Evolutionary conservation across 2,329 filamentous ascomycete genomes (phyloP).

Genomic region (Colletotrichum paranaense): DNA sequence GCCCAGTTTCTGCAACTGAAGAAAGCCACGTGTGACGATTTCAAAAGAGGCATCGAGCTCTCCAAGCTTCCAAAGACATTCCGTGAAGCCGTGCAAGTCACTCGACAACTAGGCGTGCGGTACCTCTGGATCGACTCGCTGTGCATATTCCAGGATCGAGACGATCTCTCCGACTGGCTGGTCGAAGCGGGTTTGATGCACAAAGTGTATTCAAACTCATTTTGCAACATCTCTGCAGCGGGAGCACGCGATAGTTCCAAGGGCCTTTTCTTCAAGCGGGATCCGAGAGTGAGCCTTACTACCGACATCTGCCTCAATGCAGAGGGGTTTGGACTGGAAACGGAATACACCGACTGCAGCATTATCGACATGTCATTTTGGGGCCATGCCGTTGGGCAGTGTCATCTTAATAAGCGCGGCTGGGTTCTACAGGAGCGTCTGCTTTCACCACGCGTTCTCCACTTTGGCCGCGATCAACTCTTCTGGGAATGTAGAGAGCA

Average conservation of each 20-base stretch:
- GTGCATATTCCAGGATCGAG: slow-evolving; percentile 33
- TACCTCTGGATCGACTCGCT: slow-evolving; percentile 35
- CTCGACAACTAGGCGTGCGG: background rate
- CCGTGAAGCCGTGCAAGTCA: slow-evolving; percentile 19
- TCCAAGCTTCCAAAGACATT: slow-evolving; percentile 24
- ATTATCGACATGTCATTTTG: background rate
- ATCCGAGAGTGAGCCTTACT: background rate
- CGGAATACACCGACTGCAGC: background rate
- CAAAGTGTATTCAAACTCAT: slow-evolving; percentile 36
- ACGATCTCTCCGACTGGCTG: slow-evolving; percentile 36
- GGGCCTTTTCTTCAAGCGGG: slow-evolving; percentile 13
- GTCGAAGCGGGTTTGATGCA: slow-evolving; percentile 35
- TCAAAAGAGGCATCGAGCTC: background rate
- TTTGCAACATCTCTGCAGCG: slow-evolving; percentile 37
- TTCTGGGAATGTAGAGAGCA: slow-evolving; percentile 25
- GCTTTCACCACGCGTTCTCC: slow-evolving; percentile 1
- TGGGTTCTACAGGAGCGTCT: slow-evolving; percentile 20
- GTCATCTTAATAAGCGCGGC: slow-evolving; percentile 12
- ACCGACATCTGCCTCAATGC: background rate
- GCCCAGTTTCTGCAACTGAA: slow-evolving; percentile 19
- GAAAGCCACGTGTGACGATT: background rate
- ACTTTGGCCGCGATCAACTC: slow-evolving; percentile 9
- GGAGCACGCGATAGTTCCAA: slow-evolving; percentile 25
- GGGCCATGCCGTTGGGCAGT: background rate
- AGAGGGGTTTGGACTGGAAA: background rate